phyloP scores from a whole-genome alignment of 768 basidiomycete genomes.

The Mycena venus region DNA sequence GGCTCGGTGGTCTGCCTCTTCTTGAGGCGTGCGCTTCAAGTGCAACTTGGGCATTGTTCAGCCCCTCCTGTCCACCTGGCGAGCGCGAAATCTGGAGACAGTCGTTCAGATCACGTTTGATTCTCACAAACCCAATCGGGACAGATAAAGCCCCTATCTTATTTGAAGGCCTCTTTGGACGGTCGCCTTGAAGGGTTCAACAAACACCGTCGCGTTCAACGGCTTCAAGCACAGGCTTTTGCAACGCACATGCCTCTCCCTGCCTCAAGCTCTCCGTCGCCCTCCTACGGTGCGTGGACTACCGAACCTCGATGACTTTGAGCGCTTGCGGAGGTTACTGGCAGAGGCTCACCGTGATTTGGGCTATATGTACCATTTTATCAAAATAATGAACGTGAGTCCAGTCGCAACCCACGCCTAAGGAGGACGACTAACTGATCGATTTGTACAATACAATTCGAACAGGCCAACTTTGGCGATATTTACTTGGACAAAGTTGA shows the following conservation, averaged over 20 bases:
- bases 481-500: not conserved
- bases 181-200: too few relatives aligned
- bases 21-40: conserved; percentile 75
- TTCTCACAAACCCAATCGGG: too few relatives aligned
- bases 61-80: too few relatives aligned
- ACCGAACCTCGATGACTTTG: not conserved
- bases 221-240: not conserved
- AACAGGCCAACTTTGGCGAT: not conserved
- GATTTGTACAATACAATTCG: too few relatives aligned
- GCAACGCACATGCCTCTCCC: not conserved
- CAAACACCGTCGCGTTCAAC: too few relatives aligned
- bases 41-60: conserved; percentile 69
- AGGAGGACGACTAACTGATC: not conserved
- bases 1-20: conserved; percentile 61
- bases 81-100: too few relatives aligned
- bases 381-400: not conserved
- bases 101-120: too few relatives aligned
- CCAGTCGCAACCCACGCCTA: not conserved
- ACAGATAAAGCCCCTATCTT: too few relatives aligned
- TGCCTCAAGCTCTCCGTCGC: not conserved
- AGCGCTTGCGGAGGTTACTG: not conserved
- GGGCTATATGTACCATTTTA: not conserved
- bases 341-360: not conserved
- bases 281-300: not conserved
- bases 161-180: too few relatives aligned